phyloP scores from a whole-genome alignment of 345 rosid species.

The Citrus australasica region DNA sequence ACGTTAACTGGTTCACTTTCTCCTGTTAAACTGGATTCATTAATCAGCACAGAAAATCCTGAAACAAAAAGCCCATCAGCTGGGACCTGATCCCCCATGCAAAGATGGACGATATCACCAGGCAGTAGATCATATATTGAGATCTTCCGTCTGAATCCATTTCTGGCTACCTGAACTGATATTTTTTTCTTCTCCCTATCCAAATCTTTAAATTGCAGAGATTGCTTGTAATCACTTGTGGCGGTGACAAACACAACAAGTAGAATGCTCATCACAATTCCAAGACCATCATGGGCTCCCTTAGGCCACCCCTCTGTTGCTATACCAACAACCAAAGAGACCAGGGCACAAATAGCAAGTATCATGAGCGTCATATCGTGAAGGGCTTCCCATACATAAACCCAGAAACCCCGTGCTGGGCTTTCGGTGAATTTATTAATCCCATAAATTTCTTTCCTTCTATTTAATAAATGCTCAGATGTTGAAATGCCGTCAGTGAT shows the following conservation, averaged over 20 bases:
- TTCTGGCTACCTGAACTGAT: slow-evolving; percentile 56
- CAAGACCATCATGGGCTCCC: slow-evolving; percentile 80
- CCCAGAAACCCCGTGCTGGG: slow-evolving; percentile 71
- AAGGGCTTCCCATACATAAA: slow-evolving; percentile 71
- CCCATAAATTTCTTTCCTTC: slow-evolving; percentile 66
- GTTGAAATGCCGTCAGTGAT: slow-evolving; percentile 50
- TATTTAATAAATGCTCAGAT: slow-evolving; percentile 37
- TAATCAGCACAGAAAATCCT: slow-evolving; percentile 53
- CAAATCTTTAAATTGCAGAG: slow-evolving; percentile 69
- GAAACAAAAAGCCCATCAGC: slow-evolving; percentile 73
- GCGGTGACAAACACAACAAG: slow-evolving; percentile 74
- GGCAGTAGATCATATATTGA: slow-evolving; percentile 72
- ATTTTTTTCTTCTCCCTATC: slow-evolving; percentile 63
- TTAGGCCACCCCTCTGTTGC: slow-evolving; percentile 69
- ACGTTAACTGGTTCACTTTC: slow-evolving; percentile 59
- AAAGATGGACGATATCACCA: slow-evolving; percentile 73
- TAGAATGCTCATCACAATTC: slow-evolving; percentile 61
- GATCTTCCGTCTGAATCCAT: slow-evolving; percentile 47
- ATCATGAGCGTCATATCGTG: slow-evolving; percentile 70
- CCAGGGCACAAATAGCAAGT: slow-evolving; percentile 53
- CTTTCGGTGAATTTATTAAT: slow-evolving; percentile 79
- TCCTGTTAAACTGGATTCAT: slow-evolving; percentile 73
- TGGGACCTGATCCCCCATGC: slow-evolving; percentile 74
- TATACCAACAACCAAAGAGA: slow-evolving; percentile 68
- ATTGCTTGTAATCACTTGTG: slow-evolving; percentile 64